Evolutionary conservation across 176 grass and related monocot species (phyloP), one percentile per base, ranked within the genome.

Genomic region (Oryza nivara): DNA sequence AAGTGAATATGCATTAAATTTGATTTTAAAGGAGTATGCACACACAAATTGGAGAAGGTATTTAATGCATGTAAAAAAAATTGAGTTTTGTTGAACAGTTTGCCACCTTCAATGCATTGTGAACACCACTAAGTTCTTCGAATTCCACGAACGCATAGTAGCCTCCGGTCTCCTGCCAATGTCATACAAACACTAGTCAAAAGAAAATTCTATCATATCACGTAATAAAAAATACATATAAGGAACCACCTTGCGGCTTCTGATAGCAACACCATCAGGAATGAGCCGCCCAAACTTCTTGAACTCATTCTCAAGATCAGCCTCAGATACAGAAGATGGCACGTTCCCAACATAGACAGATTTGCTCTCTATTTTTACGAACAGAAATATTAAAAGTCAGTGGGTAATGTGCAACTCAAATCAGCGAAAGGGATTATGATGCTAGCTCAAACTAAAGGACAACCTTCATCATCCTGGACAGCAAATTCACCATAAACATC

Each of bases 341-440:
- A 97, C 84, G 47, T 97, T 97, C 25, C 92, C 88, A 73, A 97
- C 94, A 83, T 97, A 97, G 85, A 97, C 90, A 43, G 94, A 97
- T 76, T 82, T 92, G 85, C 73, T 88, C 77, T 97, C 92, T 87
- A n/a, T n/a, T 82, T 81, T 70, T 19, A 86, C 30, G 30, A 84
- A 61, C 43, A 83, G 28, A 73, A 84, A 86, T 5, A 22, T 68
- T 78, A 79, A 5, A 14, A 49, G 13, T 80, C 22, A 64, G 75
- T 68, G 63, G 78, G 65, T 2, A 65, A 76, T 70, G 63, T 15
- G 51, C 26, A 78, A 72, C 26, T 74, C 56, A 75, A 40, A 86
- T 49, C 25, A 44, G 19, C 23, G 88, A 70, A 87, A 87, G 16
- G n/a, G 44, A 25, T 45, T 70, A 73, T 11, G 51, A 84, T 68